Evolutionary conservation across 768 basidiomycete genomes (phyloP).

Genomic region (Arthromyces matolae): DNA sequence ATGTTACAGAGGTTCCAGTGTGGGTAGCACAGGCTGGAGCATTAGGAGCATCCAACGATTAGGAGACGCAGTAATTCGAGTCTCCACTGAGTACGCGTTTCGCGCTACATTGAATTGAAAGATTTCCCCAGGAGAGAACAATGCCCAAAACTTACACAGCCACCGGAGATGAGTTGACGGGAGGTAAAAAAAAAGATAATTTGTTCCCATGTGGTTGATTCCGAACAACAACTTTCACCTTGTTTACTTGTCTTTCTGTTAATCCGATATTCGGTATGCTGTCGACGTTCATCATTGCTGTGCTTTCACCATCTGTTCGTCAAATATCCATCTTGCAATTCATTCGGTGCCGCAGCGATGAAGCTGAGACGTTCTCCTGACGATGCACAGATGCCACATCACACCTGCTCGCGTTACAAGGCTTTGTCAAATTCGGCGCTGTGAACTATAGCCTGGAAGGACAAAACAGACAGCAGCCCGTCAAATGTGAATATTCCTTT

Average conservation of each 20-base stretch:
- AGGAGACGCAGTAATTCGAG: too few relatives aligned
- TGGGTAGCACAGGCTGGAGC: too few relatives aligned
- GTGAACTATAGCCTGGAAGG: conserved; percentile 1
- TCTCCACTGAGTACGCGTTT: too few relatives aligned
- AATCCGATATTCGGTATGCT: conserved; percentile 1
- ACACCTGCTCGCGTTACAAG: conserved; percentile 1
- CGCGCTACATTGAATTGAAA: too few relatives aligned
- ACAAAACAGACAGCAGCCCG: conserved; percentile 9
- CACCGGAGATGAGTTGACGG: conserved; percentile 3
- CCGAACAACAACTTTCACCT: background rate
- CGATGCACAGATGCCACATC: conserved; percentile 5
- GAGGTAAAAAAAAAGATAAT: too few relatives aligned
- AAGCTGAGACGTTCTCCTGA: conserved; percentile 3
- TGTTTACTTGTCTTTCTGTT: background rate
- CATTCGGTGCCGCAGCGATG: conserved; percentile 13
- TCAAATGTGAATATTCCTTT: conserved; percentile 3
- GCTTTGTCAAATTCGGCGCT: conserved; percentile 6
- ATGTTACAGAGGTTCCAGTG: too few relatives aligned
- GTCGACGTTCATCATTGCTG: conserved; percentile 5
- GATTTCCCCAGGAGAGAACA: too few relatives aligned
- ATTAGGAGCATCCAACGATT: too few relatives aligned
- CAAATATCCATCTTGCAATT: background rate
- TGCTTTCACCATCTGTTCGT: conserved; percentile 15
- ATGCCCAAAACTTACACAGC: conserved; percentile 1
- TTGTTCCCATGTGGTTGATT: conserved; percentile 6